Percentiles rank a stretch among this genome's conserved stretches.
Conservation (phyloP, 768 basidiomycete genomes). For the Grammothele lineata region DNA sequence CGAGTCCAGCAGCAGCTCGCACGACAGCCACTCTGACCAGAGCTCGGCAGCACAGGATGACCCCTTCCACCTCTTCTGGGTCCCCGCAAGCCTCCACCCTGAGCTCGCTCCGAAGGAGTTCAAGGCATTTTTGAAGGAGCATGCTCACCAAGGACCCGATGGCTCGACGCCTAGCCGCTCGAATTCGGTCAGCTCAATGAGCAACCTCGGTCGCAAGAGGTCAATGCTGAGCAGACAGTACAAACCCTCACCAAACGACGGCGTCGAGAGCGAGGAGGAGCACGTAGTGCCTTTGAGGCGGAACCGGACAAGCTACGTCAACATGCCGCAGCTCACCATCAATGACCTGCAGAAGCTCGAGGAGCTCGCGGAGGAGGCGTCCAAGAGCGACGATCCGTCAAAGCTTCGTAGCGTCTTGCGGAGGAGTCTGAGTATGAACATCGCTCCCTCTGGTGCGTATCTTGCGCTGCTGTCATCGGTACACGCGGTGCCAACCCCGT, state of each 20-base stretch:
- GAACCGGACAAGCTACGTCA: slow-evolving; percentile 64
- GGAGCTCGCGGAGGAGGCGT: slow-evolving; percentile 87
- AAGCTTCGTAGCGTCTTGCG: slow-evolving; percentile 74
- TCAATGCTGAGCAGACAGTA: slow-evolving; percentile 97
- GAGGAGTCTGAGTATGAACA: slow-evolving; percentile 84
- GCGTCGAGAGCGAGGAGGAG: slow-evolving; percentile 54
- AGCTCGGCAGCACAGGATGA: slow-evolving; percentile 50
- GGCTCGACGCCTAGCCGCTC: slow-evolving; percentile 34
- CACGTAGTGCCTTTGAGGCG: slow-evolving; percentile 63
- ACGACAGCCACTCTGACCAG: slow-evolving; percentile 41
- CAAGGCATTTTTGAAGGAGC: slow-evolving; percentile 90
- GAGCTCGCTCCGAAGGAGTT: slow-evolving; percentile 98
- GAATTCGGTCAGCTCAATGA: slow-evolving; percentile 38
- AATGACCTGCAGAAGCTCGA: slow-evolving; percentile 93
- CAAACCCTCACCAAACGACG: slow-evolving; percentile 73
- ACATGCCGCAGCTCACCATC: slow-evolving; percentile 83
- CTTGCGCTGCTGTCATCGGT: not conserved
- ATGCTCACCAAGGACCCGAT: slow-evolving; percentile 54
- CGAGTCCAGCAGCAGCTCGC: slow-evolving; percentile 39
- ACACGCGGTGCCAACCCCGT: slow-evolving; percentile 6
- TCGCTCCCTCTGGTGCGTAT: slow-evolving; percentile 76
- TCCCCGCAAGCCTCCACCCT: slow-evolving; percentile 93
- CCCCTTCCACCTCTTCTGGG: slow-evolving; percentile 95
- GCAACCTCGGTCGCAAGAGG: slow-evolving; percentile 72
- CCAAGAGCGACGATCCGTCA: slow-evolving; percentile 75